Evolutionary conservation across 1,139 yeast species (phyloP).

Genomic region (Diutina mesorugosa): DNA sequence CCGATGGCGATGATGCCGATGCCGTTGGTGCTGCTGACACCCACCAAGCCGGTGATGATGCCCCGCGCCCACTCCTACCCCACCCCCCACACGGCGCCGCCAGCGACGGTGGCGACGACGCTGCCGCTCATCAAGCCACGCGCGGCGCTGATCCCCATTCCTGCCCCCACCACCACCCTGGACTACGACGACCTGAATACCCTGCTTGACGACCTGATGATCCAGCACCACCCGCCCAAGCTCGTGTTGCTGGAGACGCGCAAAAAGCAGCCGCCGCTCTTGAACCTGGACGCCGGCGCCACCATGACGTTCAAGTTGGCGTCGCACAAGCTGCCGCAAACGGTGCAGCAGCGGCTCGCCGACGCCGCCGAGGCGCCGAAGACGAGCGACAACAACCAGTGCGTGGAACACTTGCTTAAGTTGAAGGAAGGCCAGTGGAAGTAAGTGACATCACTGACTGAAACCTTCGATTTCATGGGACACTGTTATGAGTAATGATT

Average conservation of each 20-base stretch:
- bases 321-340: slow-evolving; percentile 10
- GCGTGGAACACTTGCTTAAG: slow-evolving; percentile 28
- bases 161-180: background rate
- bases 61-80: background rate
- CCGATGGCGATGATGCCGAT: background rate
- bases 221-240: slow-evolving; percentile 3
- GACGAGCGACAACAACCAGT: slow-evolving; percentile 6
- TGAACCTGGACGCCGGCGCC: slow-evolving; percentile 19
- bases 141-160: slow-evolving; percentile 1
- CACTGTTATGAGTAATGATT: background rate
- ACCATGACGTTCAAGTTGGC: slow-evolving; percentile 32
- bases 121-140: slow-evolving; percentile 11
- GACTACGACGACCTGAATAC: background rate
- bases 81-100: background rate
- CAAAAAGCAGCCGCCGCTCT: slow-evolving; percentile 24
- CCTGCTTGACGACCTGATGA: background rate
- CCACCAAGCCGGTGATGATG: background rate
- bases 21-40: background rate
- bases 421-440: slow-evolving; percentile 14
- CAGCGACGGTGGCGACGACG: background rate
- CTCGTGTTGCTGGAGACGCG: slow-evolving; percentile 22
- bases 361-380: slow-evolving; percentile 8
- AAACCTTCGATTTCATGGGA: background rate
- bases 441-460: background rate
- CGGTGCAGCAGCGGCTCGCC: slow-evolving; percentile 11